phyloP scores from a whole-genome alignment of 805 yeast species.

The Spencermartinsiella europaea region DNA sequence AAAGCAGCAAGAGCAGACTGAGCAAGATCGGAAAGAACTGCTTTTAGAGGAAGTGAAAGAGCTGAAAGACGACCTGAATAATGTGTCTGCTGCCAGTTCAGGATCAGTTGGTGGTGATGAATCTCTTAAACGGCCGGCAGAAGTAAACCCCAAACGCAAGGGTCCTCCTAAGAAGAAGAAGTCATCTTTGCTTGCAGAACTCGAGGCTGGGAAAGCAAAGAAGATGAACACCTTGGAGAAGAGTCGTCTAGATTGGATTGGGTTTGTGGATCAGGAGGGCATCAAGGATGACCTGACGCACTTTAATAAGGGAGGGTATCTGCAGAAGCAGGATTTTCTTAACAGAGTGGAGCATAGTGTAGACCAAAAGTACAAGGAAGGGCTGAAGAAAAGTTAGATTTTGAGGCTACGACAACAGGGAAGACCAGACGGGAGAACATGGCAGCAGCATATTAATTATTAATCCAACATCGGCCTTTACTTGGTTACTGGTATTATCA shows the following conservation, averaged over 20 bases:
- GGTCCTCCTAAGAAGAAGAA: constrained; percentile 51
- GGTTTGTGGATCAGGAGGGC: constrained; percentile 82
- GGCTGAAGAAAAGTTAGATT: constrained; percentile 28
- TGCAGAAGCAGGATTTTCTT: constrained; percentile 88
- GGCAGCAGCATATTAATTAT: constrained; percentile 8
- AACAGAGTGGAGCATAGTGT: constrained; percentile 60
- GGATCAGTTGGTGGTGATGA: not conserved
- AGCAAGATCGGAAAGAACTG: constrained; percentile 11
- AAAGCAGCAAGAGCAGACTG: constrained; percentile 30
- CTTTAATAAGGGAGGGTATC: constrained; percentile 83
- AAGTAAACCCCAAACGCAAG: constrained; percentile 10
- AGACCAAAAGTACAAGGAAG: constrained; percentile 46
- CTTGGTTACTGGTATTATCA: constrained; percentile 1
- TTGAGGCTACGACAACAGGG: not conserved
- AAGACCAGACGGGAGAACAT: constrained; percentile 1
- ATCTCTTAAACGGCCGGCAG: not conserved
- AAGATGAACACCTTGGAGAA: constrained; percentile 90
- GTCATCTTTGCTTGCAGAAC: constrained; percentile 70
- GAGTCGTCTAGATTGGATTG: constrained; percentile 91
- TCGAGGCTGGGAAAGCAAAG: constrained; percentile 61
- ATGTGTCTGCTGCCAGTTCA: not conserved
- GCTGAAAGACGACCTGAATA: not conserved
- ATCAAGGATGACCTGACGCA: constrained; percentile 74
- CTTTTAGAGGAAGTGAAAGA: constrained; percentile 11
- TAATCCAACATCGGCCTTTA: too few species aligned